Base-by-base conservation (phyloP, 148 eudicot genomes). In the Hydrangea macrophylla region DNA sequence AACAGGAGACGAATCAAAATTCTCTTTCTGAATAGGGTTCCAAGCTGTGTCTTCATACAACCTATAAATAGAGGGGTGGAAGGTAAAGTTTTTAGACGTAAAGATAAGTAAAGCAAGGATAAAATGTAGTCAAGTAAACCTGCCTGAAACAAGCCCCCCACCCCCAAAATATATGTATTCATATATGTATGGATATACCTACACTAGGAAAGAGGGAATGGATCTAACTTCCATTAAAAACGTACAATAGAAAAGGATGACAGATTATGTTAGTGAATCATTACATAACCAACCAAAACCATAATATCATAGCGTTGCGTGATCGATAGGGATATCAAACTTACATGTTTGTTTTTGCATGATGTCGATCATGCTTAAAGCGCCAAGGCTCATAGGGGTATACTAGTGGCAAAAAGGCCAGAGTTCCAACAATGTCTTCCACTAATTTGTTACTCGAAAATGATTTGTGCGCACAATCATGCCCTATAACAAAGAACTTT, bases 311-410 rank as follows among this genome's bases (percentile, higher is more conserved):
- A 28, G 36, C 45, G 15, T 48, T 22, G 57, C 44, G 24, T 27
- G n/a, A 54, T 9, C 0, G 13, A 65, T 26, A 60, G 72, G 51
- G n/a, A 75, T 59, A 58, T 57, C 28, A 58, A 39, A 73, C 90
- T 67, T 62, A 90, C 98, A 93, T 93, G 74, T 93, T 93, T 70
- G 98, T 93, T 79, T 90, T 93, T 18, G 96, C 96, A 48, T 93
- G 98, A 79, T 93, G 98, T 69, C 81, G 88, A 67, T 90, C 96
- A 67, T 93, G 94, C 86, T 90, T 90, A 81, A 93, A 90, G 67
- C 98, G 94, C 96, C 98, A 93, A n/a, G 98, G 95, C 79, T 93
- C 96, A 68, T 93, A 93, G 62, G 98, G 98, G 80, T 93, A 90
- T 58, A 93, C 82, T 76, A 90, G 79, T 2, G 98, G 96, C 88